Evolutionary conservation across 2,329 filamentous ascomycete species (phyloP).

Genomic region (Ophiostoma fasciatum): DNA sequence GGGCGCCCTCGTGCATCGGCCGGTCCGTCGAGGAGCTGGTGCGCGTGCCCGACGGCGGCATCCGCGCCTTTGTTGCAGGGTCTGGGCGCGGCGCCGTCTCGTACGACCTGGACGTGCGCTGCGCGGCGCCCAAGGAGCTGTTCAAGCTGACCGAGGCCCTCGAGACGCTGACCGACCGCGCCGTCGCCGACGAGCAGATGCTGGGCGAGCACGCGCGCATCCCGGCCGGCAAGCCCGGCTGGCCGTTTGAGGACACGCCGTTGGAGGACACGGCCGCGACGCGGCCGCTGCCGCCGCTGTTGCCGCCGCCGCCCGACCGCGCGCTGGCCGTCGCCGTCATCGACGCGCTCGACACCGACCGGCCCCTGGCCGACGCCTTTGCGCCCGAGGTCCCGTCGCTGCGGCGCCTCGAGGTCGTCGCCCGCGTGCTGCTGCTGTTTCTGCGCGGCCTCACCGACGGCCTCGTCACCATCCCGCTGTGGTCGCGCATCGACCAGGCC

Average conservation of each 20-base stretch:
- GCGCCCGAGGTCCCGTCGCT: conserved; percentile 46
- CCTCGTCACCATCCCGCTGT: conserved; percentile 55
- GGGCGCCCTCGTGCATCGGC: conserved; percentile 72
- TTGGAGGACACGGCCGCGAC: no score
- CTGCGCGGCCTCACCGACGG: conserved; percentile 64
- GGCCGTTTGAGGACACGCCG: conserved; percentile 34
- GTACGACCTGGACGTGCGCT: conserved; percentile 45
- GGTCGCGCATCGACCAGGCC: conserved; percentile 51
- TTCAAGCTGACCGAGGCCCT: conserved; percentile 79
- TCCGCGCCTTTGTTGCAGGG: conserved; percentile 34
- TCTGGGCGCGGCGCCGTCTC: conserved; percentile 29
- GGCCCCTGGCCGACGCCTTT: conserved; percentile 45
- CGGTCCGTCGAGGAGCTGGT: conserved; percentile 81
- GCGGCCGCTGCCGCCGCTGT: no score
- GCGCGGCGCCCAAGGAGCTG: conserved; percentile 75
- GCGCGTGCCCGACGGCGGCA: conserved; percentile 68
- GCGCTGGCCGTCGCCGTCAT: conserved; percentile 22
- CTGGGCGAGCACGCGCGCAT: conserved; percentile 36
- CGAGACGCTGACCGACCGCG: conserved; percentile 39
- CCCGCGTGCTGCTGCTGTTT: conserved; percentile 59
- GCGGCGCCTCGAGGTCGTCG: conserved; percentile 59
- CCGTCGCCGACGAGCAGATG: conserved; percentile 47
- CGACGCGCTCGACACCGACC: conserved; percentile 60
- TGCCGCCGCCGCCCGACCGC: not conserved
- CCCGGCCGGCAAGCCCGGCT: conserved; percentile 37